Base-by-base conservation (phyloP, 2,329 filamentous ascomycete genomes). In the Penicillium thymicola region DNA sequence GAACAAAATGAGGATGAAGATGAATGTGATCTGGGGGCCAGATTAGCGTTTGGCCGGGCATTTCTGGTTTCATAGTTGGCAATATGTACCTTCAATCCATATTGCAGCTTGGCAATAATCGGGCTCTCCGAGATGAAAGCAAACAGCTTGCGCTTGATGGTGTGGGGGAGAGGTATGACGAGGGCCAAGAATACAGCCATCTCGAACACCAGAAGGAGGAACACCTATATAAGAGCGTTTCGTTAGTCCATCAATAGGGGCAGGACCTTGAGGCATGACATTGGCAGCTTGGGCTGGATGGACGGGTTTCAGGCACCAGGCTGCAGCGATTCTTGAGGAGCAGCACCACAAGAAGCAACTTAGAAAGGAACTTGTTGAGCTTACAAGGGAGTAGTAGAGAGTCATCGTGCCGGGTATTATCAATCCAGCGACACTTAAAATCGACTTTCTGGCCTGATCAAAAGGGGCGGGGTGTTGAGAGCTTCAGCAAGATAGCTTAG, bases 1-100 rank as follows among this genome's bases (percentile, higher is more conserved):
- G 79, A 99, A 99, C 64, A 99, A 88, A 63, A 99, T 96, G 57
- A 97, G 82, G 70, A 99, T 97, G 80, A 99, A 99, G 73, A 99
- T 93, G 74, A 99, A 99, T 2, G 92, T 96, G 56, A 99, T 99
- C 85, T 88, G 48, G 7, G 25, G n/a, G 23, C 55, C 28, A 57
- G 18, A 32, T 46, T 41, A 40, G 36, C 6, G 21, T 30, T 0
- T 7, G 8, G 13, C 1, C 5, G 4, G 4, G 6, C 13, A 10
- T 21, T 23, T 14, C 1, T 2, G 6, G 9, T 28, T 36, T n/a
- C 10, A 16, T 14, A n/a, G 8, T 37, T n/a, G 3, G 16, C 3
- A 23, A 16, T 28, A 37, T 32, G 30, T 75, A 86, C 85, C 84
- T 97, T 97, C 79, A 99, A 83, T 69, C 92, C 93, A 81, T 99